Percentiles rank a stretch among this genome's conserved stretches.
phyloP scores from a whole-genome alignment of 1,139 yeast species.

The Scheffersomyces illinoinensis region DNA sequence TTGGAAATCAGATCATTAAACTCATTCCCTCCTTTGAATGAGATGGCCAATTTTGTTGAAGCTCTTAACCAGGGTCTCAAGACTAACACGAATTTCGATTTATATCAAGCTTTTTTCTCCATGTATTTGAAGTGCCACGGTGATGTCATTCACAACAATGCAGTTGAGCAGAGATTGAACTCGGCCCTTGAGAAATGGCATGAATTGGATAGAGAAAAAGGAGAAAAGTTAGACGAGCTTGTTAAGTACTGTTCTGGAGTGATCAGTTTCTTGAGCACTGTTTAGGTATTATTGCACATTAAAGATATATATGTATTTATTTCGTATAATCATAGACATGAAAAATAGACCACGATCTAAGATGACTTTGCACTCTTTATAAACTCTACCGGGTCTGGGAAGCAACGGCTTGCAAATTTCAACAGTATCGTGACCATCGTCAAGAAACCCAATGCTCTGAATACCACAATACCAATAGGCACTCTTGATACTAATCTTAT shows the following conservation, averaged over 20 bases:
- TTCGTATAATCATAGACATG: not conserved
- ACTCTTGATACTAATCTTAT: too few relatives aligned
- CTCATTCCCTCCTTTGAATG: slow-evolving; percentile 62
- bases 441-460: too few relatives aligned
- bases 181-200: slow-evolving; percentile 54
- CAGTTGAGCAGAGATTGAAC: slow-evolving; percentile 36
- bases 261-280: slow-evolving; percentile 55
- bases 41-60: slow-evolving; percentile 62
- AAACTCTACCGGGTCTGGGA: too few relatives aligned
- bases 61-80: slow-evolving; percentile 64
- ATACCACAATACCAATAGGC: too few relatives aligned
- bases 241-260: slow-evolving; percentile 87
- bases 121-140: slow-evolving; percentile 79
- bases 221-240: slow-evolving; percentile 60
- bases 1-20: slow-evolving; percentile 82
- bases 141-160: slow-evolving; percentile 64
- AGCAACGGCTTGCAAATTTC: too few relatives aligned
- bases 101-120: slow-evolving; percentile 75
- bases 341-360: not conserved
- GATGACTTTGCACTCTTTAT: not conserved
- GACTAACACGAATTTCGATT: slow-evolving; percentile 64
- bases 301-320: too few relatives aligned
- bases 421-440: too few relatives aligned
- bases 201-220: slow-evolving; percentile 39
- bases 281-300: slow-evolving; percentile 15